Evolutionary conservation across 1,284 basidiomycete species (phyloP).

Genomic region (Leccinum subfulvum): DNA sequence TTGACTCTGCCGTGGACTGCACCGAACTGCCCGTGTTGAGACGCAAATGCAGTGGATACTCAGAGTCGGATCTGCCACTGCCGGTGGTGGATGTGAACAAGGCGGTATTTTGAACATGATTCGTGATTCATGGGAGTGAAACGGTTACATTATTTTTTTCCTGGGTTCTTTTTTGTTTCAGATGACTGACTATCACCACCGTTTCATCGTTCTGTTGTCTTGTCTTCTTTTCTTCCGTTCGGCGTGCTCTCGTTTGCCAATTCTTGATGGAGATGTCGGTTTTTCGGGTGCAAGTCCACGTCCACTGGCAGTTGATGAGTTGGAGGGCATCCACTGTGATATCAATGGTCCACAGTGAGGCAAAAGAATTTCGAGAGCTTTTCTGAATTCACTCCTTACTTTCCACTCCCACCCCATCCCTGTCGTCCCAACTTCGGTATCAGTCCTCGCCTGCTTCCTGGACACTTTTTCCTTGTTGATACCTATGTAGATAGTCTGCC

Average conservation of each 20-base stretch:
- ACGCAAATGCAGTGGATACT: background rate
- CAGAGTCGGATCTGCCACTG: background rate
- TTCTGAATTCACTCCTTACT: background rate
- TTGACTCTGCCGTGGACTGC: background rate
- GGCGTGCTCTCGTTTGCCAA: background rate
- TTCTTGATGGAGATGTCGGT: background rate
- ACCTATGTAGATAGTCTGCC: too few relatives aligned
- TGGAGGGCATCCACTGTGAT: too few relatives aligned
- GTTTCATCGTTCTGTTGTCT: background rate
- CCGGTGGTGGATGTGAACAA: background rate
- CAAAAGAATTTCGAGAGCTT: background rate
- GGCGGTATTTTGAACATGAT: background rate
- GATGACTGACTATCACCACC: background rate
- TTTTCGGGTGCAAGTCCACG: too few relatives aligned
- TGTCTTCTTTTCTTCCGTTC: background rate
- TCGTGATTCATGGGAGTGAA: background rate
- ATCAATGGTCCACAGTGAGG: background rate
- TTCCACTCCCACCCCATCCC: background rate
- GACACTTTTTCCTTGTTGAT: too few relatives aligned
- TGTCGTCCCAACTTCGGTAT: too few relatives aligned
- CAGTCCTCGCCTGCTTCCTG: too few relatives aligned
- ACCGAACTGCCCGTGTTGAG: constrained; percentile 12
- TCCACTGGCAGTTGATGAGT: too few relatives aligned
- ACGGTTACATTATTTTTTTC: background rate
- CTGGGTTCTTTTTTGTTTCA: background rate